Conservation (phyloP, 805 yeast genomes). For the Pichia cephalocereana region DNA sequence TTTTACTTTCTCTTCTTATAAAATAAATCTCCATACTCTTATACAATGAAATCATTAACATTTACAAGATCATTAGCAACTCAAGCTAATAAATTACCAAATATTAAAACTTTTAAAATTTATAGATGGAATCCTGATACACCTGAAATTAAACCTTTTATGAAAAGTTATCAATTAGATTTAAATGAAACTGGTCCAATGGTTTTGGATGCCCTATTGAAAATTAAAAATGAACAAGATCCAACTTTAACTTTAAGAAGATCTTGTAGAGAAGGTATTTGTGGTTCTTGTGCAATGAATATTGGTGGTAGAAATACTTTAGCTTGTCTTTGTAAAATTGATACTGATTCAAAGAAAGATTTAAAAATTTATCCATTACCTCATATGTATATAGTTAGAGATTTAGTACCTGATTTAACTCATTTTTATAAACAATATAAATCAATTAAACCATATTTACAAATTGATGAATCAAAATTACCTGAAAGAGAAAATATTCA, state of each 20-base stretch:
- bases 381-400: constrained; percentile 96
- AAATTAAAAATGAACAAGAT: constrained; percentile 95
- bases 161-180: constrained; percentile 78
- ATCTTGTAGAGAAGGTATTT: constrained; percentile 98
- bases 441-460: constrained; percentile 94
- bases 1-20: too few species aligned
- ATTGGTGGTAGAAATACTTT: constrained; percentile 95
- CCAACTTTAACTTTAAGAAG: constrained; percentile 93
- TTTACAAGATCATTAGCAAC: constrained; percentile 35
- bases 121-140: constrained; percentile 98
- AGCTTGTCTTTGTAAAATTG: constrained; percentile 94
- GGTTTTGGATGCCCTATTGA: constrained; percentile 90
- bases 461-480: constrained; percentile 63
- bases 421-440: constrained; percentile 97
- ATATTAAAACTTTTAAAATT: constrained; percentile 77
- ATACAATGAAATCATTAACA: not conserved
- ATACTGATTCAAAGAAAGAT: constrained; percentile 63
- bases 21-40: too few species aligned
- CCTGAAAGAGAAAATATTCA: constrained; percentile 94
- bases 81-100: constrained; percentile 46
- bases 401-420: constrained; percentile 95
- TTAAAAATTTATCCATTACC: constrained; percentile 93
- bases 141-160: constrained; percentile 82
- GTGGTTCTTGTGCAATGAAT: constrained; percentile 99
- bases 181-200: constrained; percentile 93